Conservation (phyloP, 495 filamentous ascomycete species). For the Penicillium parvum region DNA sequence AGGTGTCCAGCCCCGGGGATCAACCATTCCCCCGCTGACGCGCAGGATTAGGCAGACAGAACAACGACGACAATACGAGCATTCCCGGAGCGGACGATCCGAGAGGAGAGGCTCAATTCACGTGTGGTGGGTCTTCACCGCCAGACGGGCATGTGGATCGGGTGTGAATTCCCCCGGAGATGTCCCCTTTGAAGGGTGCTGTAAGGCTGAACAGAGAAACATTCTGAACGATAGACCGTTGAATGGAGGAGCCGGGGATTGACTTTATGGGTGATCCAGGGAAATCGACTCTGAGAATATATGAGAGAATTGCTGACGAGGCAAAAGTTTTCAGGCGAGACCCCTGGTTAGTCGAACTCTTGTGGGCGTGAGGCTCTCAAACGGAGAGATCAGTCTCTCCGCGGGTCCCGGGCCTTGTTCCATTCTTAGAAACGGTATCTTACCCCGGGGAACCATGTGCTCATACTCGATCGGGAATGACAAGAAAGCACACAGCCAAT, state of each 20-base stretch:
- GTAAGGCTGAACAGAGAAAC: background rate
- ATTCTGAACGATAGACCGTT: background rate
- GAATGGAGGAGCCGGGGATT: too few relatives aligned
- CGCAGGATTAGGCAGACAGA: too few relatives aligned
- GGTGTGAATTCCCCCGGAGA: background rate
- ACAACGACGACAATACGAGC: too few relatives aligned
- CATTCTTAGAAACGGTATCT: slow-evolving; percentile 15
- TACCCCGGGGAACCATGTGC: too few relatives aligned
- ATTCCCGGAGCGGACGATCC: too few relatives aligned
- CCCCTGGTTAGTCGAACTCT: background rate
- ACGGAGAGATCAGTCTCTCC: slow-evolving; percentile 1
- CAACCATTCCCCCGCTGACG: too few relatives aligned
- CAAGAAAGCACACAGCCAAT: slow-evolving; percentile 17
- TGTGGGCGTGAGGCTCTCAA: background rate
- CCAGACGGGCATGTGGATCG: background rate
- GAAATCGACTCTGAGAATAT: background rate
- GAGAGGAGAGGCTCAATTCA: slow-evolving; percentile 16
- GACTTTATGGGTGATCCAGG: too few relatives aligned
- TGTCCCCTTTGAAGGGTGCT: background rate
- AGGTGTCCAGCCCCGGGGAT: too few relatives aligned
- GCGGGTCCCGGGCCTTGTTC: slow-evolving; percentile 10
- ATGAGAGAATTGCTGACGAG: background rate
- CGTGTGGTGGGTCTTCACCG: slow-evolving; percentile 1
- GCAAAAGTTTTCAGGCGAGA: background rate
- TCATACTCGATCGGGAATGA: too few relatives aligned